Evolutionary conservation across 768 basidiomycete species (phyloP).

Genomic region (Lenzites betulinus): DNA sequence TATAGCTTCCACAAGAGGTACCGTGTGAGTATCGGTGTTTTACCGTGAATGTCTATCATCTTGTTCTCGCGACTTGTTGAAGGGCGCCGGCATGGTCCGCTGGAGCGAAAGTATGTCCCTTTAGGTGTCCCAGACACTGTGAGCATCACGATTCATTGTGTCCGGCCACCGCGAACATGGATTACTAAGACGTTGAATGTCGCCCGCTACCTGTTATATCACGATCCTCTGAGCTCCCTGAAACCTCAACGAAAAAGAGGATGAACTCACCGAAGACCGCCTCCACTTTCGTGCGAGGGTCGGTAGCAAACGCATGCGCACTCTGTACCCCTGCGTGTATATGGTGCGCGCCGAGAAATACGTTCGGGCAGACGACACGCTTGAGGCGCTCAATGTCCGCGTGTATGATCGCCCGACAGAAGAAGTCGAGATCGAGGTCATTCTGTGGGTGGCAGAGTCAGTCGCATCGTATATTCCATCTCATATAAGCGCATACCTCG

Average conservation of each 20-base stretch:
- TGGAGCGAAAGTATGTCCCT: too few relatives aligned
- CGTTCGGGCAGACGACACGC: slow-evolving; percentile 52
- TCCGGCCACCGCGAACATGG: too few relatives aligned
- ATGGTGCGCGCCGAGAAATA: slow-evolving; percentile 11
- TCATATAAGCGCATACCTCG: slow-evolving; percentile 41
- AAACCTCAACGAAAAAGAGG: not conserved
- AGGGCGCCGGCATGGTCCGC: too few relatives aligned
- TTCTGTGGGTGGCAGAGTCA: slow-evolving; percentile 39
- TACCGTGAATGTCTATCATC: too few relatives aligned
- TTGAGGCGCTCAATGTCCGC: slow-evolving; percentile 59
- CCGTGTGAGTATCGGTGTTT: too few relatives aligned
- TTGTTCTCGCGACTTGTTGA: too few relatives aligned
- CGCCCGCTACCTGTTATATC: not conserved
- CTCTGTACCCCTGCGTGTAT: not conserved
- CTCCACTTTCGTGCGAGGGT: slow-evolving; percentile 14
- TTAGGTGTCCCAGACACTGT: too few relatives aligned
- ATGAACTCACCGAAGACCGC: slow-evolving; percentile 25
- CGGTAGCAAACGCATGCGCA: slow-evolving; percentile 2
- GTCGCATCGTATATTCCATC: not conserved
- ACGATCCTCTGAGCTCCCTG: not conserved
- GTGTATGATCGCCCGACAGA: slow-evolving; percentile 58
- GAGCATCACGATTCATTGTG: too few relatives aligned
- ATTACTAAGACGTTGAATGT: too few relatives aligned
- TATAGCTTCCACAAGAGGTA: too few relatives aligned
- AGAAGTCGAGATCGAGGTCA: slow-evolving; percentile 67